Evolutionary conservation across 78 protist species (phyloP), one percentile per base, ranked within the genome.

Genomic region (Neovahlkampfia damariscottae): DNA sequence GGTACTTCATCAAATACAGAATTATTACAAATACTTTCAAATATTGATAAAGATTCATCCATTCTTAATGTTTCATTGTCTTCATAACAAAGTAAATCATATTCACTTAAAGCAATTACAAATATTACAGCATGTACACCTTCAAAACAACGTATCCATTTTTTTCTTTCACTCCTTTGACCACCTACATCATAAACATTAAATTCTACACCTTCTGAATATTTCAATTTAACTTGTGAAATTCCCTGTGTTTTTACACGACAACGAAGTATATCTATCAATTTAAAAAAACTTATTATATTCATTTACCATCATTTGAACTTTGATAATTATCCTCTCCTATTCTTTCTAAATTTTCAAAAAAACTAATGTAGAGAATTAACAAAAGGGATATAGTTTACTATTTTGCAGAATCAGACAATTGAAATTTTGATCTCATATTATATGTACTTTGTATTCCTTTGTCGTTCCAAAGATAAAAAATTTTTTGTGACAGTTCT

Each of bases 171-270:
- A 40, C 77, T 76, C 34, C 96, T 83, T 80, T 94, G 96, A 29
- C 98, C 96, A 38, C 96, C 98, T 5, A 94, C 95, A 50, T 94
- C 98, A 8, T 88, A 83, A 88, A 94, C 74, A 50, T 91, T 86
- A 84, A 84, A 90, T 40, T 27, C 38, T 31, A n/a, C n/a, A n/a
- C 35, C 8, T 71, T 58, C 78, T 0, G 80, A 70, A 58, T 85
- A 76, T 9, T 9, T 29, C 58, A 94, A 94, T 40, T 70, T 68
- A 30, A 83, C 83, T 85, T 91, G 93, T 31, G 82, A 78, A 31
- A 95, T 91, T 19, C 98, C 98, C n/a, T 91, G 85, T 27, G 98
- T 95, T 77, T 88, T 86, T 5, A 91, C 91, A 27, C 98, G 86
- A 32, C 91, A 67, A 41, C 88, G 90, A 66, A 95, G 90, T 8